phyloP scores from a whole-genome alignment of 2,329 filamentous ascomycete genomes.

The Rugonectria rugulosa region DNA sequence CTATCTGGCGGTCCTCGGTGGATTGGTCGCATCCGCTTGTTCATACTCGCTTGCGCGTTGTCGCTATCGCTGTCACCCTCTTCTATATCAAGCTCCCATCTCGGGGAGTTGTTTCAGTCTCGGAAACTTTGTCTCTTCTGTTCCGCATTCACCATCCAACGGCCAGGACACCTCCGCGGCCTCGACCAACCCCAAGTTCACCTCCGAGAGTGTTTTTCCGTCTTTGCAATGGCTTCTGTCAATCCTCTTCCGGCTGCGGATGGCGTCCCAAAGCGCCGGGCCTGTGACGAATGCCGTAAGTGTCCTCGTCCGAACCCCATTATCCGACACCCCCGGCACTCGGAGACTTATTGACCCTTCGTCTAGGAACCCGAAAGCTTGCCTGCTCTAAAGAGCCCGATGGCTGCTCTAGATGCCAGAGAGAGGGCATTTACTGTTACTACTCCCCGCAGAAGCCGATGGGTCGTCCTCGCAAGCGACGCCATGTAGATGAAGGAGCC shows the following conservation, averaged over 20 bases:
- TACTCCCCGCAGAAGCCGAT: slow-evolving; percentile 73
- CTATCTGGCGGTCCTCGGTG: slow-evolving; percentile 1
- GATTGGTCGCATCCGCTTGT: not conserved
- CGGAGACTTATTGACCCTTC: slow-evolving; percentile 36
- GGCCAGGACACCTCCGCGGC: not conserved
- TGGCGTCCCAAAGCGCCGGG: slow-evolving; percentile 59
- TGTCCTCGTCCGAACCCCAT: slow-evolving; percentile 25
- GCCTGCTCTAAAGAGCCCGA: slow-evolving; percentile 69
- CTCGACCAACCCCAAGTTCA: not conserved
- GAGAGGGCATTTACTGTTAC: slow-evolving; percentile 64
- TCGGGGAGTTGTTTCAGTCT: slow-evolving; percentile 8
- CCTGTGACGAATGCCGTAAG: slow-evolving; percentile 74
- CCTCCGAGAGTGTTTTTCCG: not conserved
- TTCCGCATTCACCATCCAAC: slow-evolving; percentile 6
- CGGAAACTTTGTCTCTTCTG: slow-evolving; percentile 18
- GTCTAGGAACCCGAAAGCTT: slow-evolving; percentile 66
- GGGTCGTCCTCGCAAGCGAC: slow-evolving; percentile 69
- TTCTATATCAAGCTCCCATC: slow-evolving; percentile 20
- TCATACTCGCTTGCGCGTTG: not conserved
- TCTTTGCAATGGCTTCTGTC: slow-evolving; percentile 32
- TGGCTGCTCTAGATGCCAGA: slow-evolving; percentile 66
- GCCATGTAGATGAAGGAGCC: slow-evolving; percentile 47
- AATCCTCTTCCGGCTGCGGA: slow-evolving; percentile 11
- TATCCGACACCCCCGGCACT: slow-evolving; percentile 8
- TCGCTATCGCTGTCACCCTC: slow-evolving; percentile 1